phyloP scores from a whole-genome alignment of 306 rosid genomes.

The Fagus sylvatica region DNA sequence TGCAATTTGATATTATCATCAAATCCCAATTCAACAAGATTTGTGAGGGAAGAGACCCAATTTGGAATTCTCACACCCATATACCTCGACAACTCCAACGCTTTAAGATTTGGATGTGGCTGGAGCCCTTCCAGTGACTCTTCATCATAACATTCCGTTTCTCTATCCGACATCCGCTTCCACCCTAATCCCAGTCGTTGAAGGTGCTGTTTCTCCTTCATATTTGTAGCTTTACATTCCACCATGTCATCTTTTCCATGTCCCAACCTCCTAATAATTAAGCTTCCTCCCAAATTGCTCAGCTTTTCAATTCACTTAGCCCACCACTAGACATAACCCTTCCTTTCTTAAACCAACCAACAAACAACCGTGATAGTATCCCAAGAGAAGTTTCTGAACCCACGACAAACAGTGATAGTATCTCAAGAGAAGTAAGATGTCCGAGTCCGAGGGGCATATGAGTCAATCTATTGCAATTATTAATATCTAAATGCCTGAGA shows the following conservation, averaged over 20 bases:
- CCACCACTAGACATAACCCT: neutral
- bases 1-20: neutral
- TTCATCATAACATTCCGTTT: neutral
- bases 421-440: neutral
- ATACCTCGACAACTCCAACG: neutral
- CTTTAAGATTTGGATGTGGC: neutral
- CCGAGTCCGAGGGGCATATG: neutral
- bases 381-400: neutral
- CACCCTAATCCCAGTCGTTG: neutral
- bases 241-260: neutral
- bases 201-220: neutral
- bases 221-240: neutral
- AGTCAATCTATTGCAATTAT: neutral
- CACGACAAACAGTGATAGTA: constrained; percentile 17
- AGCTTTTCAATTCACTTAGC: neutral
- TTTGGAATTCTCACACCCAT: neutral
- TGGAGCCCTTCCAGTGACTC: neutral
- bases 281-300: neutral
- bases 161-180: too few relatives aligned
- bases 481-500: constrained; percentile 6
- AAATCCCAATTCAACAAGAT: constrained; percentile 9
- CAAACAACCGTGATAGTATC: constrained; percentile 20
- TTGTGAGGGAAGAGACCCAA: neutral
- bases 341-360: neutral
- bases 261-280: constrained; percentile 6